Evolutionary conservation across 208 protist species (phyloP).

Genomic region (Crithidia fasciculata): DNA sequence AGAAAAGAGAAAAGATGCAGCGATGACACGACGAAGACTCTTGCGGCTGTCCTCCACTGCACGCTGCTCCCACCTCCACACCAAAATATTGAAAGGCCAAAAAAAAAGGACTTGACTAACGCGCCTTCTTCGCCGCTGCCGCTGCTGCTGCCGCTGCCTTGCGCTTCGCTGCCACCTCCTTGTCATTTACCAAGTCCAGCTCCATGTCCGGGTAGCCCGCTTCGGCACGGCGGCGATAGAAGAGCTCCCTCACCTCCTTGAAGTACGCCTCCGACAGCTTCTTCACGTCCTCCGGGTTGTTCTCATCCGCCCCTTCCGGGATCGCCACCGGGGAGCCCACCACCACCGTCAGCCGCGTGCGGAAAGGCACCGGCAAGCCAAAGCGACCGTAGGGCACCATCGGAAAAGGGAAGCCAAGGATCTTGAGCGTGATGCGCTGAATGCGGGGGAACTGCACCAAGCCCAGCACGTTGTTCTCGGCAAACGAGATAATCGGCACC

Average conservation of each 20-base stretch:
- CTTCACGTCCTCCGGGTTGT: conserved; percentile 68
- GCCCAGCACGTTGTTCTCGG: conserved; percentile 77
- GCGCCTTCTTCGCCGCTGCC: conserved; percentile 23
- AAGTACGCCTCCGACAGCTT: conserved; percentile 67
- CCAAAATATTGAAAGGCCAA: no score
- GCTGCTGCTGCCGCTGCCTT: conserved; percentile 20
- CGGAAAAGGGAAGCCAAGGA: conserved; percentile 85
- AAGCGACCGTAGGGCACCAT: conserved; percentile 77
- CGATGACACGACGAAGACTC: no score
- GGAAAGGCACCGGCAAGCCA: conserved; percentile 68
- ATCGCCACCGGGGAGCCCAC: conserved; percentile 72
- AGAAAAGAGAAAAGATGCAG: neutral
- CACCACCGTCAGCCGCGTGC: conserved; percentile 65
- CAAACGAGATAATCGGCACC: conserved; percentile 86
- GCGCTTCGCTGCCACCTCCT: conserved; percentile 36
- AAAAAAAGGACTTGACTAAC: neutral
- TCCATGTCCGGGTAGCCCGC: conserved; percentile 85
- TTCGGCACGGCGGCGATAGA: conserved; percentile 71
- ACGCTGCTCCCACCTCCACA: no score
- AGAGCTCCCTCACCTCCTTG: conserved; percentile 56
- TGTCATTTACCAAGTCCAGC: conserved; percentile 58
- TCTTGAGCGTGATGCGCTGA: conserved; percentile 60
- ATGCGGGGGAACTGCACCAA: conserved; percentile 68
- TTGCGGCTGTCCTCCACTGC: no score
- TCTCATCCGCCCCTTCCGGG: conserved; percentile 49